Evolutionary conservation across 2,329 filamentous ascomycete species (phyloP).

Genomic region (Blumeria hordei): DNA sequence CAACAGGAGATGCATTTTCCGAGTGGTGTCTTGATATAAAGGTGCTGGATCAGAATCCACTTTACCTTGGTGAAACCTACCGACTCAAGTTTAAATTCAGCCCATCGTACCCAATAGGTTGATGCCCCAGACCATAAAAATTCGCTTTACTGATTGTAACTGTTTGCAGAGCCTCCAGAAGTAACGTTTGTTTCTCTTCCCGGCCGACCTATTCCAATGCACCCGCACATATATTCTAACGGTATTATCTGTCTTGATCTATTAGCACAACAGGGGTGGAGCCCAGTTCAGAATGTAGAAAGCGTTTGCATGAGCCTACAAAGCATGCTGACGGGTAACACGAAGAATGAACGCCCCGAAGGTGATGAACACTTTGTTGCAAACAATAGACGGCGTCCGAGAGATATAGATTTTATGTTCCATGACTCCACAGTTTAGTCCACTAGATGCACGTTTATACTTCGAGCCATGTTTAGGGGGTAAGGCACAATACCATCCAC

Average conservation of each 20-base stretch:
- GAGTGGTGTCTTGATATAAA: constrained; percentile 85
- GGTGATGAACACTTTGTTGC: constrained; percentile 79
- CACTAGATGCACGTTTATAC: too few species aligned
- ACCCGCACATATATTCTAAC: constrained; percentile 92
- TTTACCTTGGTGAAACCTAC: constrained; percentile 62
- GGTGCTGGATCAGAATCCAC: constrained; percentile 72
- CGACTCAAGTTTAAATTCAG: constrained; percentile 74
- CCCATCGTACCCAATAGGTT: constrained; percentile 73
- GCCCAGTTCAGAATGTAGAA: constrained; percentile 88
- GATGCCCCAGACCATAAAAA: constrained; percentile 5
- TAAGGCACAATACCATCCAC: too few species aligned
- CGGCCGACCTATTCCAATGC: constrained; percentile 57
- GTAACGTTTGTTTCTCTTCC: constrained; percentile 57
- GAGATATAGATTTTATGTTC: constrained; percentile 83
- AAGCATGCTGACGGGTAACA: constrained; percentile 93
- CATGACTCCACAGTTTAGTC: constrained; percentile 53
- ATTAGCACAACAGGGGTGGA: constrained; percentile 73
- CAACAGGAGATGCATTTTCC: constrained; percentile 37
- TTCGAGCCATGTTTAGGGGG: too few species aligned
- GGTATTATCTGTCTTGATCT: constrained; percentile 96
- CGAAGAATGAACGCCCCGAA: constrained; percentile 68
- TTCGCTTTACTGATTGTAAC: background rate
- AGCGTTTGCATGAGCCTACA: constrained; percentile 93
- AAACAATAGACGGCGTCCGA: constrained; percentile 52
- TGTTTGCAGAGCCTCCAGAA: constrained; percentile 61